Percentiles rank a stretch among this genome's conserved stretches.
Evolutionary conservation across 805 yeast species (phyloP).

Genomic region (Candida coquimbonensis): DNA sequence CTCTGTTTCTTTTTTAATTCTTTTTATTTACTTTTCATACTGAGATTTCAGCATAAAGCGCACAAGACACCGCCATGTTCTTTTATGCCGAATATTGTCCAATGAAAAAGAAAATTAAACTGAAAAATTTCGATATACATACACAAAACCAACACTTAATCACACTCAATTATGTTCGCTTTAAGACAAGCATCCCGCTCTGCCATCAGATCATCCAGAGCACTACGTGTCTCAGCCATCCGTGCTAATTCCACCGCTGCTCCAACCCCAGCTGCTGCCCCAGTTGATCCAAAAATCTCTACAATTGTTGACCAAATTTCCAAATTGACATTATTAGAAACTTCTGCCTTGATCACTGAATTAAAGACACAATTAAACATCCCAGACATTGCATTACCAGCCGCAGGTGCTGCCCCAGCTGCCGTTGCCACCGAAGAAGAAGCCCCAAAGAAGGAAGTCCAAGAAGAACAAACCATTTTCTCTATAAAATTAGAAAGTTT

Average conservation of each 20-base stretch:
- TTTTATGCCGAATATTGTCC: too few species aligned
- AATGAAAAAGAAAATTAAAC: not conserved
- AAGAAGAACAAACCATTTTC: constrained; percentile 90
- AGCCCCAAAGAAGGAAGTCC: constrained; percentile 67
- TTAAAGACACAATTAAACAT: constrained; percentile 79
- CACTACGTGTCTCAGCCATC: constrained; percentile 13
- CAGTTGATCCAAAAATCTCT: constrained; percentile 74
- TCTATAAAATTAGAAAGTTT: constrained; percentile 86
- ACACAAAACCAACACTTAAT: not conserved
- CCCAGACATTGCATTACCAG: constrained; percentile 87
- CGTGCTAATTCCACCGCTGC: constrained; percentile 44
- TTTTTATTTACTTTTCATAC: too few species aligned
- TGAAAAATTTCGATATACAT: not conserved
- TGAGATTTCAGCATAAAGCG: too few species aligned
- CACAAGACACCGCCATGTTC: too few species aligned
- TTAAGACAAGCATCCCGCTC: constrained; percentile 2
- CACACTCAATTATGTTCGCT: constrained; percentile 1
- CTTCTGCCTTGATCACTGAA: constrained; percentile 78
- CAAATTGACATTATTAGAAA: constrained; percentile 84
- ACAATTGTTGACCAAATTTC: constrained; percentile 88
- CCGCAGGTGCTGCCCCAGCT: constrained; percentile 52
- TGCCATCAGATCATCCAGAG: constrained; percentile 11
- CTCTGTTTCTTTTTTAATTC: too few species aligned
- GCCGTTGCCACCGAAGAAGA: constrained; percentile 59
- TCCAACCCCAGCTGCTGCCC: constrained; percentile 46